Evolutionary conservation across 2,329 filamentous ascomycete species (phyloP), one percentile per base, ranked within the genome.

Genomic region (Aspergillus glaucus): DNA sequence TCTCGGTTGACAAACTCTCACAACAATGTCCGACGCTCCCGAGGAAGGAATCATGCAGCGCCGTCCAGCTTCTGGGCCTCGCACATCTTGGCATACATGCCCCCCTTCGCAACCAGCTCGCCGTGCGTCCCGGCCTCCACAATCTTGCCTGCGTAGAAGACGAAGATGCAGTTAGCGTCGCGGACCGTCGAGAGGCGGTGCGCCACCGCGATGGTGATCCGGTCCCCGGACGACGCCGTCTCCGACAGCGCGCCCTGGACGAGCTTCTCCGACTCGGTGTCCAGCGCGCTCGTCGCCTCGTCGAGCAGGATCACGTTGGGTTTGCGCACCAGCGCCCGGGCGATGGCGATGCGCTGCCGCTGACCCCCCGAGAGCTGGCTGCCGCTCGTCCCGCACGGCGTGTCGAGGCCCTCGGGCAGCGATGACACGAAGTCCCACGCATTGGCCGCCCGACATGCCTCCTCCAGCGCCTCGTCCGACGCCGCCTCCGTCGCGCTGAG

Each of bases 81-180:
- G 14, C 78, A 76, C 52, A 76, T 63, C 6, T 57, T 59, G 1
- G 66, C 61, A 56, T 74, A 75, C 5, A 62, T 49, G 1, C 69
- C 69, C 5, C 67, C 62, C 14, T 49, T 52, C 5, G 52, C 53
- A 7, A 74, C 45, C 14, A 75, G 52, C 37, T 70, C 57, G n/a
- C 55, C 51, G 50, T 74, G 70, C 0, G 57, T 68, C 4, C 72
- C 71, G 55, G 67, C 64, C 53, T 75, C 72, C 3, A 69, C 55
- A 5, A 75, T 62, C 17, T 47, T 54, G 4, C 71, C 70, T 9
- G 65, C 57, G 12, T 75, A 70, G 12, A 77, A 62, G 2, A 64
- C 51, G 10, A 93, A 86, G 54, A 95, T 95, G 58, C 92, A 89
- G 66, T 95, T 86, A 0, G 89, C 89, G 56, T 57, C 51, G 19